phyloP scores from a whole-genome alignment of 768 basidiomycete genomes.

The Dioszegia crocea region DNA sequence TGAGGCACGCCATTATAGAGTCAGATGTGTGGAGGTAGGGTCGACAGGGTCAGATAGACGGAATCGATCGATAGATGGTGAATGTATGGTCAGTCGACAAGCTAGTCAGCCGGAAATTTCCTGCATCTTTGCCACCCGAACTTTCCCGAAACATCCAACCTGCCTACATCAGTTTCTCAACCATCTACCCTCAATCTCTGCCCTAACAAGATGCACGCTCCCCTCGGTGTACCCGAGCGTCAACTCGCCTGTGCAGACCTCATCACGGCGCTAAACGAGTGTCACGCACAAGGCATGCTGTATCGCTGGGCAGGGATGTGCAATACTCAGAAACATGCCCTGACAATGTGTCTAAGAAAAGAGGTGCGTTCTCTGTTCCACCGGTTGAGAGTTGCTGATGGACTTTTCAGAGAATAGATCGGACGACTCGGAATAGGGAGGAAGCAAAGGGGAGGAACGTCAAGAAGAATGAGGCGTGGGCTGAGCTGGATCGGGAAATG shows the following conservation, averaged over 20 bases:
- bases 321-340: constrained; percentile 35
- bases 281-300: constrained; percentile 42
- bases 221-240: constrained; percentile 29
- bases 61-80: not conserved
- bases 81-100: not conserved
- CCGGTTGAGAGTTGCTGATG: not conserved
- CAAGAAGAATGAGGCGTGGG: constrained; percentile 45
- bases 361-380: constrained; percentile 26
- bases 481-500: constrained; percentile 25
- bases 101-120: not conserved
- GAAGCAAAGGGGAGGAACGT: constrained; percentile 32
- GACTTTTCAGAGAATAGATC: constrained; percentile 33
- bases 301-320: constrained; percentile 34
- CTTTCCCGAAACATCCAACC: not conserved
- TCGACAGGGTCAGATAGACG: not conserved
- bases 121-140: constrained; percentile 3
- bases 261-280: constrained; percentile 42
- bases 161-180: not conserved
- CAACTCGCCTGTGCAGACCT: constrained; percentile 43
- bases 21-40: not conserved
- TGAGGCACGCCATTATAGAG: not conserved
- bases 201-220: constrained; percentile 34
- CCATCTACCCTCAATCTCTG: not conserved
- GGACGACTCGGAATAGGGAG: constrained; percentile 43
- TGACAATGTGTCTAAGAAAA: constrained; percentile 41